Base-by-base conservation (phyloP, 2,329 filamentous ascomycete genomes). In the Helminthosporium solani region DNA sequence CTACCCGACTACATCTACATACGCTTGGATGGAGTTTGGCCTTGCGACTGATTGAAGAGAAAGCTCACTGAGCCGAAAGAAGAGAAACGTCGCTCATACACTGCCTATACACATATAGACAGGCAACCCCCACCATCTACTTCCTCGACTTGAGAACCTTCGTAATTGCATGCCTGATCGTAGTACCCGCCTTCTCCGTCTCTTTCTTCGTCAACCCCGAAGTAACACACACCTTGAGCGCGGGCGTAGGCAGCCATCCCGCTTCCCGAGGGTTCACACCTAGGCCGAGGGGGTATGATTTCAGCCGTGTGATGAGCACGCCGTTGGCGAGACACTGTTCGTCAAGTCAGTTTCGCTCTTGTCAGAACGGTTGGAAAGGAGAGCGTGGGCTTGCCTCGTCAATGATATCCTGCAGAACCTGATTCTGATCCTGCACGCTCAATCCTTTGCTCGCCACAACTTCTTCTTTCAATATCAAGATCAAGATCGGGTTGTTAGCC, bases 161-260 rank as follows among this genome's bases (percentile, higher is more conserved):
- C 41, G 91, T 95, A 56, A 97, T 88, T 12, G 94, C 92, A 73
- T 96, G 91, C 49, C 92, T 80, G 57, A 99, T 91, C 8, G 82
- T 85, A 7, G 86, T 84, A 12, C 91, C 94, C 0, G 94, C 90
- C 76, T 95, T 96, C 74, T 99, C 95, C 44, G 91, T 87, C 70
- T 99, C 94, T 75, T 95, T 96, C 77, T 88, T 95, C 19, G 88
- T 87, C 52, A 99, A 75, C 1, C 88, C 94, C 4, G 83, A 88
- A 0, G 91, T 96, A 43, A 96, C 78, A 66, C 92, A 97, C 11
- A 97, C 82, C 73, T 97, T 96, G 52, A 99, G 78, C 0, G 90
- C 89, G 8, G 94, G 89, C 57, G 82, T 79, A n/a, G 85, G 77
- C 49, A 82, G 80, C 76, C 86, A 88, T 28, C 64, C 64, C 27